A percentile compares a stretch with the other conserved stretches of the same genome.
phyloP scores from a whole-genome alignment of 306 rosid species.

The Morella rubra region DNA sequence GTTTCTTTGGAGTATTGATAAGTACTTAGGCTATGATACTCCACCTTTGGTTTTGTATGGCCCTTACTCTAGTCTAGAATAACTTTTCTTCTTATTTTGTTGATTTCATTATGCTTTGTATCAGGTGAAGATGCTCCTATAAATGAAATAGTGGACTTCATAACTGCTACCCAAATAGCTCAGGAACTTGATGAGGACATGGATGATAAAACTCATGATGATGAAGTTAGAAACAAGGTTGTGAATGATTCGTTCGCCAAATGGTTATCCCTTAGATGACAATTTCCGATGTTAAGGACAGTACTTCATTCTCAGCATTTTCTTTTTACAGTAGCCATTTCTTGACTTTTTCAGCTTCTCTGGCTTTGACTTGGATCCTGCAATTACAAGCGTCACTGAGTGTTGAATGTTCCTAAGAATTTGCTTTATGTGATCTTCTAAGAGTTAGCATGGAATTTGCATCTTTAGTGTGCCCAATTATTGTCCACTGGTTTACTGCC shows the following conservation, averaged over 20 bases:
- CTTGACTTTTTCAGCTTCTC: neutral
- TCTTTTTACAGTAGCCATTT: neutral
- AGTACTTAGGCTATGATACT: neutral
- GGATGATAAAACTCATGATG: constrained; percentile 38
- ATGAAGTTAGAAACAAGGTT: constrained; percentile 61
- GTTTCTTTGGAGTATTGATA: neutral
- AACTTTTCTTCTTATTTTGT: constrained; percentile 5
- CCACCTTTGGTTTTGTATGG: neutral
- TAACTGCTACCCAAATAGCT: constrained; percentile 80
- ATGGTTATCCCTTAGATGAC: neutral
- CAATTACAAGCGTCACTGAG: neutral
- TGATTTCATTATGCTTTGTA: constrained; percentile 20
- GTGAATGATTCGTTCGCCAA: constrained; percentile 6
- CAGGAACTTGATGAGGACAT: constrained; percentile 54
- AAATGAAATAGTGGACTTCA: constrained; percentile 77
- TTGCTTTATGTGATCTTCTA: constrained; percentile 1
- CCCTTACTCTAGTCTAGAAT: constrained; percentile 11
- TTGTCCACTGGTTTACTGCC: neutral
- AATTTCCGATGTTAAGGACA: constrained; percentile 17
- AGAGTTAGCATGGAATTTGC: neutral
- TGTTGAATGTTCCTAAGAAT: neutral
- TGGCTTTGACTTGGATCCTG: neutral
- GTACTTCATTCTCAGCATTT: neutral
- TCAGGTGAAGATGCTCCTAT: constrained; percentile 71
- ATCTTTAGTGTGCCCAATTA: neutral